These are phyloP conservation scores for Daldinia sp. DNA, from an alignment of 2,329 filamentous ascomycete genomes.

Conservation along the genomic window DNA sequence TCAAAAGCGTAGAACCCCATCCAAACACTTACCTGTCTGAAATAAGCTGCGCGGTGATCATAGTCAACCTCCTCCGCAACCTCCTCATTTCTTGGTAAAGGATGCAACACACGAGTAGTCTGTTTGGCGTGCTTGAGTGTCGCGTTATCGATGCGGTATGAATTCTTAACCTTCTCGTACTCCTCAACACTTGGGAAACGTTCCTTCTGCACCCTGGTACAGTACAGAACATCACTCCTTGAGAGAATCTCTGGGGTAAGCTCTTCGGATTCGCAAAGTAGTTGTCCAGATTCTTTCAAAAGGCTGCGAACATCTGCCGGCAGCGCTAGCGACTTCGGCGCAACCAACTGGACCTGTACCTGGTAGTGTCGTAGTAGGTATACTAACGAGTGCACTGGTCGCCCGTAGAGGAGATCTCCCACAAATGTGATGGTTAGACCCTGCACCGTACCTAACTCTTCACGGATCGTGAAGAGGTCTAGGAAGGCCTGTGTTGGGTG, in stretches of 20 bases:
- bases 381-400: slow-evolving; percentile 93
- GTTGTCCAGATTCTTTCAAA: slow-evolving; percentile 77
- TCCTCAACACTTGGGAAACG: slow-evolving; percentile 82
- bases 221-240: slow-evolving; percentile 91
- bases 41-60: slow-evolving; percentile 96
- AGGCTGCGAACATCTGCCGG: slow-evolving; percentile 77
- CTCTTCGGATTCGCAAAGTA: slow-evolving; percentile 76
- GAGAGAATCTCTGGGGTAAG: slow-evolving; percentile 89
- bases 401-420: slow-evolving; percentile 91
- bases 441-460: slow-evolving; percentile 94
- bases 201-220: slow-evolving; percentile 96
- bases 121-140: slow-evolving; percentile 90
- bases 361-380: slow-evolving; percentile 96
- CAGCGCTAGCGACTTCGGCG: slow-evolving; percentile 79
- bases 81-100: slow-evolving; percentile 91
- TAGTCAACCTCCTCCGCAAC: slow-evolving; percentile 96
- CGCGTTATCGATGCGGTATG: slow-evolving; percentile 88
- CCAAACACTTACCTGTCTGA: slow-evolving; percentile 86
- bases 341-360: slow-evolving; percentile 90
- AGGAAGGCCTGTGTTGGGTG: slow-evolving; percentile 98
- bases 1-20: neutral
- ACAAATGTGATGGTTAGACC: slow-evolving; percentile 96
- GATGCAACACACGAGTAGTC: slow-evolving; percentile 95
- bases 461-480: slow-evolving; percentile 97
- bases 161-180: slow-evolving; percentile 88